These are phyloP conservation scores for Dioscorea zingiberensis DNA, from an alignment of 106 monocot genomes.

Conservation along the genomic window DNA sequence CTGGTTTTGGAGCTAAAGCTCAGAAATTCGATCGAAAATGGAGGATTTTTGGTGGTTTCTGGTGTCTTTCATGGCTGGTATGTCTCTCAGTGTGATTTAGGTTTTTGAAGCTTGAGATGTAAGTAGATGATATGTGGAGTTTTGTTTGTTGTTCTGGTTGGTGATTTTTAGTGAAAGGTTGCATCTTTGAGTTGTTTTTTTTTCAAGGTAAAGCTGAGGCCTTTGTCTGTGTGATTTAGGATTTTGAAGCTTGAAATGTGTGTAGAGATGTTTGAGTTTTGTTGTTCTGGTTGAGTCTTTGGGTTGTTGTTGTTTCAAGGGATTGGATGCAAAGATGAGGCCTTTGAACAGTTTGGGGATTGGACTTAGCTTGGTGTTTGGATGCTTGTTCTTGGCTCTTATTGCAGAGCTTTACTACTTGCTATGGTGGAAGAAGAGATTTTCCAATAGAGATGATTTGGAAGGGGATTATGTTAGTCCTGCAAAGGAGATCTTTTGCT, in stretches of 20 bases:
- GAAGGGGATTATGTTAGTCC: slow-evolving; percentile 8
- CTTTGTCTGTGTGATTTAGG: neutral
- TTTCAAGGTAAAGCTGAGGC: too few species aligned
- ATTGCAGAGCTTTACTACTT: slow-evolving; percentile 67
- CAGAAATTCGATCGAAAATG: too few species aligned
- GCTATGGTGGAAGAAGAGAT: slow-evolving; percentile 67
- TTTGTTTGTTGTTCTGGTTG: neutral
- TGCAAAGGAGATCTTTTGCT: slow-evolving; percentile 30
- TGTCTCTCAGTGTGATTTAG: neutral
- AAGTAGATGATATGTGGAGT: too few species aligned
- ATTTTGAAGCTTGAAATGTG: too few species aligned
- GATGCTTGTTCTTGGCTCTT: slow-evolving; percentile 51
- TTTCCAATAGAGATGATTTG: slow-evolving; percentile 18
- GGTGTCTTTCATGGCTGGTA: too few species aligned
- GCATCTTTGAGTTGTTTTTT: too few species aligned
- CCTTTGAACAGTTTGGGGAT: slow-evolving; percentile 52
- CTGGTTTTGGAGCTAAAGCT: neutral
- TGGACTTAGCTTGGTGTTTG: slow-evolving; percentile 44
- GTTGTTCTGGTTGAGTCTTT: neutral
- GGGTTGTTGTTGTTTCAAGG: neutral
- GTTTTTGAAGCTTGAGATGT: neutral
- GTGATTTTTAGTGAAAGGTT: neutral
- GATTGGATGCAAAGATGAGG: slow-evolving; percentile 35
- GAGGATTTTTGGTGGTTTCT: too few species aligned
- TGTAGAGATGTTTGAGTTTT: too few species aligned